phyloP scores from a whole-genome alignment of 495 filamentous ascomycete genomes.

The Amorphotheca resinae region DNA sequence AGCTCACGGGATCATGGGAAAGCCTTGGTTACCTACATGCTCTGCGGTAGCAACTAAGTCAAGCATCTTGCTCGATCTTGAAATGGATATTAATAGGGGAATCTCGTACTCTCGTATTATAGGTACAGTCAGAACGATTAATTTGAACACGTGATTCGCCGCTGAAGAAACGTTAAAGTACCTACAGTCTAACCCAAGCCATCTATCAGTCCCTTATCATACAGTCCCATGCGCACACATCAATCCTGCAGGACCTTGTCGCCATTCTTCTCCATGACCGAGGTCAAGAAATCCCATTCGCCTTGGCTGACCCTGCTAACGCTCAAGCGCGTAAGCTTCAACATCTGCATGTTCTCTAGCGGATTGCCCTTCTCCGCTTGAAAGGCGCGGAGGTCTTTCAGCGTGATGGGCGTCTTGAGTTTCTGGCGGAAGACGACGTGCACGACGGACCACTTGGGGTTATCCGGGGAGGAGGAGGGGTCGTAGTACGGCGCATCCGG shows the following conservation, averaged over 20 bases:
- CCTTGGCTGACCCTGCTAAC: constrained; percentile 59
- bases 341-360: constrained; percentile 71
- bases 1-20: no score
- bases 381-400: constrained; percentile 61
- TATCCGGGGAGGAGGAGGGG: constrained; percentile 49
- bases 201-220: no score
- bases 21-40: no score
- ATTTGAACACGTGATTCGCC: no score
- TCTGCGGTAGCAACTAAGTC: no score
- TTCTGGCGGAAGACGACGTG: constrained; percentile 78
- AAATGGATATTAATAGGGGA: no score
- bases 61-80: no score
- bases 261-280: constrained; percentile 32
- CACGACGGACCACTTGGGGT: constrained; percentile 81
- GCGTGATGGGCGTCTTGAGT: constrained; percentile 54
- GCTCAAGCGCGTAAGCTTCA: constrained; percentile 70
- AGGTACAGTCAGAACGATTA: no score
- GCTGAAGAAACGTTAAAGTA: no score
- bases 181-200: no score
- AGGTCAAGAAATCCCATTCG: constrained; percentile 74
- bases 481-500: constrained; percentile 73
- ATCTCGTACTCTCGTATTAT: no score
- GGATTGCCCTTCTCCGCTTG: constrained; percentile 41
- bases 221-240: no score
- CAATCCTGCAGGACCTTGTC: constrained; percentile 5